Percentiles rank a stretch among this genome's conserved stretches.
Conservation (phyloP, 768 basidiomycete species). For the Brasilioporus rufonigricans region DNA sequence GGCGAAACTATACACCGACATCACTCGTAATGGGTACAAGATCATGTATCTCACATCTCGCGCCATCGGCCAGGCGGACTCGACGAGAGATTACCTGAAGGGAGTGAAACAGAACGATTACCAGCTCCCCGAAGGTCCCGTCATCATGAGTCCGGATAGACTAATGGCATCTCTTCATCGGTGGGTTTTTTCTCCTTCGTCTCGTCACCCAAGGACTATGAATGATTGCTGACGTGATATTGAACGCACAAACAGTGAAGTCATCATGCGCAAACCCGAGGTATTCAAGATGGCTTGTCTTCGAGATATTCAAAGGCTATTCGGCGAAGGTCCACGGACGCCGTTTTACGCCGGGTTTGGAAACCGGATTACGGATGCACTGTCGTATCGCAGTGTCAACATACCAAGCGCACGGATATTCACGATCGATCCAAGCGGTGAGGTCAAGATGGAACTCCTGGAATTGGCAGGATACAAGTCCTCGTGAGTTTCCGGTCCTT, state of each 20-base stretch:
- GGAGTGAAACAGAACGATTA: slow-evolving; percentile 95
- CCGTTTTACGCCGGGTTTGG: slow-evolving; percentile 98
- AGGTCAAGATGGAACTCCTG: slow-evolving; percentile 96
- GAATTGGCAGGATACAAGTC: slow-evolving; percentile 97
- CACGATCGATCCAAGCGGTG: slow-evolving; percentile 92
- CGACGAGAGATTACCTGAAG: slow-evolving; percentile 91
- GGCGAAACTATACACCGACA: slow-evolving; percentile 96
- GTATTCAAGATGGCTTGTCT: slow-evolving; percentile 99
- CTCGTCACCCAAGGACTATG: not conserved
- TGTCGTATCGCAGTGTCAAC: slow-evolving; percentile 96
- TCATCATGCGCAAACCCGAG: slow-evolving; percentile 98
- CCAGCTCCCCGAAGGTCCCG: slow-evolving; percentile 95
- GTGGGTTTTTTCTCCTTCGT: slow-evolving; percentile 41
- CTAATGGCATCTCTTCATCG: slow-evolving; percentile 93
- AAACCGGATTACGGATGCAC: slow-evolving; percentile 95
- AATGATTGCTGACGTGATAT: not conserved
- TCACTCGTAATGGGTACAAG: slow-evolving; percentile 93
- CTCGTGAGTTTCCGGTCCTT: slow-evolving; percentile 52
- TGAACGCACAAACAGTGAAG: slow-evolving; percentile 58
- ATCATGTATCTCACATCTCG: slow-evolving; percentile 97
- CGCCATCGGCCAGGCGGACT: slow-evolving; percentile 97
- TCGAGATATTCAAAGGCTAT: slow-evolving; percentile 89
- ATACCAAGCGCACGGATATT: slow-evolving; percentile 94
- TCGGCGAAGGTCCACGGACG: slow-evolving; percentile 65
- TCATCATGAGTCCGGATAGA: slow-evolving; percentile 98